These are phyloP conservation scores for Madurella mycetomatis DNA, from an alignment of 2,329 filamentous ascomycete genomes.

Conservation along the genomic window DNA sequence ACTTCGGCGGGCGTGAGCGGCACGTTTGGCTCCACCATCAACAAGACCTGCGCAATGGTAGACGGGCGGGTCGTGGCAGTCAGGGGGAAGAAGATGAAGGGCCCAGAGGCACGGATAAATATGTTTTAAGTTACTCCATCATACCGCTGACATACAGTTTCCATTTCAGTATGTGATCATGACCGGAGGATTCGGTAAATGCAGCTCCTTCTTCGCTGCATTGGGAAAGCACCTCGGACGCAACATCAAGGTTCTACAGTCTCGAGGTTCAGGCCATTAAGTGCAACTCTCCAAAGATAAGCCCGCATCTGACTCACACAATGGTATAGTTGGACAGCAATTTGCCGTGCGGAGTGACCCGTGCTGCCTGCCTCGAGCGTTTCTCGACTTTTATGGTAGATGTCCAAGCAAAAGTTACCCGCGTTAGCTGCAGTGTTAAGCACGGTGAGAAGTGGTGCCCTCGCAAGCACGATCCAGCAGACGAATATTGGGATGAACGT, in stretches of 20 bases:
- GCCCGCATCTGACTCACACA: not conserved
- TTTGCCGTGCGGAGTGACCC: constrained; percentile 22
- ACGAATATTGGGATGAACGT: not conserved
- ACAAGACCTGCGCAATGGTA: constrained; percentile 24
- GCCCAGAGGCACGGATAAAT: constrained; percentile 27
- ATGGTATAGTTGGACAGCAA: constrained; percentile 21
- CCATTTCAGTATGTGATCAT: constrained; percentile 34
- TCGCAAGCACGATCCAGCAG: not conserved
- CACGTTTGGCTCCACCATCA: constrained; percentile 3
- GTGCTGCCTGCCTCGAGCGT: constrained; percentile 6
- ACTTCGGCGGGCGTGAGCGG: not conserved
- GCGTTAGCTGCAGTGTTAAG: constrained; percentile 15
- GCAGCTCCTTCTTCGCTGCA: constrained; percentile 26
- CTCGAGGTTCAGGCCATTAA: constrained; percentile 32
- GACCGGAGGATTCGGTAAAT: constrained; percentile 37
- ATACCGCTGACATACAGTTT: not conserved
- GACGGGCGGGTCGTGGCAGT: constrained; percentile 25
- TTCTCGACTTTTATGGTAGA: not conserved
- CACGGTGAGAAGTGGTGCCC: not conserved
- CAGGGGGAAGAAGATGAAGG: not conserved
- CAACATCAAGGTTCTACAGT: constrained; percentile 29
- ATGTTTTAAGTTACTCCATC: not conserved
- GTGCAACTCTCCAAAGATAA: constrained; percentile 12
- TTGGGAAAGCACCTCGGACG: constrained; percentile 8
- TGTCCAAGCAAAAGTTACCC: constrained; percentile 13